Evolutionary conservation across 345 rosid species (phyloP).

Genomic region (Garcia nutans): DNA sequence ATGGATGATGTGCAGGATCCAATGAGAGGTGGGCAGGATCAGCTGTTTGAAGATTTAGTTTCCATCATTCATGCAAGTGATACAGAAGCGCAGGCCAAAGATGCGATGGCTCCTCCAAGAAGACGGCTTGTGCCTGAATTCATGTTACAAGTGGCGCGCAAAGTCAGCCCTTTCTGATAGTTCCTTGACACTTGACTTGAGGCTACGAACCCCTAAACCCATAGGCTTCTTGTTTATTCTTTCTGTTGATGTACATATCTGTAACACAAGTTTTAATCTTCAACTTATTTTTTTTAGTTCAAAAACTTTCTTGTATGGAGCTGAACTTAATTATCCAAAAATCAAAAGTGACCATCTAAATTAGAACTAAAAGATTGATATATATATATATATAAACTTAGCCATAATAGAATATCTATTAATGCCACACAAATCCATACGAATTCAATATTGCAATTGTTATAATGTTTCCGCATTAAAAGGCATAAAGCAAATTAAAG

Average conservation of each 20-base stretch:
- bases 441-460: no score
- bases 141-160: slow-evolving; percentile 79
- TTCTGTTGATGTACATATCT: not conserved
- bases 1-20: slow-evolving; percentile 60
- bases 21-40: slow-evolving; percentile 93
- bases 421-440: no score
- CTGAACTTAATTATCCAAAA: no score
- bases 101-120: slow-evolving; percentile 64
- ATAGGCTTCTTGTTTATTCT: not conserved
- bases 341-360: no score
- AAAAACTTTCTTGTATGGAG: no score
- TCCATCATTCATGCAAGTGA: slow-evolving; percentile 58
- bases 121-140: slow-evolving; percentile 90
- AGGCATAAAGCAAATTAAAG: no score
- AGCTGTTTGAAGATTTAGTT: slow-evolving; percentile 79
- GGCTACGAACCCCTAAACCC: not conserved
- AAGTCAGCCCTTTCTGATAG: slow-evolving; percentile 79
- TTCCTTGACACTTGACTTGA: not conserved
- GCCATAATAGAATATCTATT: no score
- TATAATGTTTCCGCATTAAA: no score
- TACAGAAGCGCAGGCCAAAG: slow-evolving; percentile 50
- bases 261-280: no score
- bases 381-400: no score
- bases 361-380: no score
- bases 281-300: no score